phyloP scores from a whole-genome alignment of 768 basidiomycete genomes.

The Trametes cubensis region DNA sequence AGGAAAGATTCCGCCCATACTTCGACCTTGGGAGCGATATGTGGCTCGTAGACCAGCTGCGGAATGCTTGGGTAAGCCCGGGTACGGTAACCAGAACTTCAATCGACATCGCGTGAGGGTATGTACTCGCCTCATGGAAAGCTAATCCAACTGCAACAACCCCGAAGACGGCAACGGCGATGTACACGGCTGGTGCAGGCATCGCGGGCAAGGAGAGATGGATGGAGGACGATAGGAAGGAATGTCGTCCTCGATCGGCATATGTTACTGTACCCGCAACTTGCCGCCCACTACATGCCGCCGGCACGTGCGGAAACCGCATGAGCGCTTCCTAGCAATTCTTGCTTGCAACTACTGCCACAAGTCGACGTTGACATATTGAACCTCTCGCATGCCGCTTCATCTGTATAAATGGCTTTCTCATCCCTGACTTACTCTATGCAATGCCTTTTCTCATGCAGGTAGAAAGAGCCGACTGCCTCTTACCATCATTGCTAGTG shows the following conservation, averaged over 20 bases:
- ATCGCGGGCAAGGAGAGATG: constrained; percentile 29
- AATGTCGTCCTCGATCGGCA: not conserved
- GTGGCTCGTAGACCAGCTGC: constrained; percentile 72
- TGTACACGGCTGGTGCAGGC: constrained; percentile 49
- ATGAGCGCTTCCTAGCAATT: not conserved
- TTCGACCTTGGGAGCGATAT: constrained; percentile 64
- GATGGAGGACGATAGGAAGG: constrained; percentile 20
- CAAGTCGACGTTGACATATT: no score
- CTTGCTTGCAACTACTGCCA: no score
- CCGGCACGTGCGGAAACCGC: not conserved
- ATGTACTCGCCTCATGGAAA: constrained; percentile 57
- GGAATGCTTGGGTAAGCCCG: not conserved
- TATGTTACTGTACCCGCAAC: constrained; percentile 10
- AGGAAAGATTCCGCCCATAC: constrained; percentile 42
- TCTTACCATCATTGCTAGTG: not conserved
- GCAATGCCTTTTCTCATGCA: no score
- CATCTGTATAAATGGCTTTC: no score
- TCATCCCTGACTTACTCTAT: no score
- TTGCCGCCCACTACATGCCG: constrained; percentile 1
- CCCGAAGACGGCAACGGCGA: constrained; percentile 49
- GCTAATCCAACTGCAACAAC: constrained; percentile 53
- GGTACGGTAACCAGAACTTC: not conserved
- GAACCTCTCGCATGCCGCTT: no score
- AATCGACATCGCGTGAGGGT: not conserved
- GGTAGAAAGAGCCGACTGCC: no score